Conservation (phyloP, 2,329 filamentous ascomycete genomes). For the Verticillium isaacii region DNA sequence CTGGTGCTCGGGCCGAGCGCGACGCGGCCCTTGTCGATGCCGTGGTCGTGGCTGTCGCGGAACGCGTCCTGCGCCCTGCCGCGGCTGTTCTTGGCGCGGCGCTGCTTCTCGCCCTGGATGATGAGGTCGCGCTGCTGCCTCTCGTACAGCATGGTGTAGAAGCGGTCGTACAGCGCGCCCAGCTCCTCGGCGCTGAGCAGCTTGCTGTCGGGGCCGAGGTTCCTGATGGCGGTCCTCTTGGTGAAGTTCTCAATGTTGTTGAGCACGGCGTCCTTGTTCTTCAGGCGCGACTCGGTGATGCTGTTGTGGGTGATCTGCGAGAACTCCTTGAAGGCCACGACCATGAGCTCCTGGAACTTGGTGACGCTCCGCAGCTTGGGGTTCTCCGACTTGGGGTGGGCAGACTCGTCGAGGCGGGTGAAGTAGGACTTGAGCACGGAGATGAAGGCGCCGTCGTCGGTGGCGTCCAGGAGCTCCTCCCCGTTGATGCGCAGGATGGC, state of each 20-base stretch:
- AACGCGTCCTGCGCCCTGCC: conserved; percentile 36
- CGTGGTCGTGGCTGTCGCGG: conserved; percentile 37
- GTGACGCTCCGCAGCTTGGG: conserved; percentile 91
- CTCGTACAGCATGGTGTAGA: conserved; percentile 89
- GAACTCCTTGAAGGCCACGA: conserved; percentile 98
- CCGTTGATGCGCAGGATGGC: conserved; percentile 98
- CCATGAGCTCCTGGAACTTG: conserved; percentile 96
- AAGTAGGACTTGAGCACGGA: conserved; percentile 96
- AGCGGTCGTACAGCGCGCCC: conserved; percentile 86
- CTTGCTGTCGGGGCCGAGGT: conserved; percentile 94
- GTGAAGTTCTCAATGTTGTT: conserved; percentile 97
- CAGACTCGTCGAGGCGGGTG: conserved; percentile 85
- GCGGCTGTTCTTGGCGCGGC: conserved; percentile 57
- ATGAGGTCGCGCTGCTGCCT: conserved; percentile 77
- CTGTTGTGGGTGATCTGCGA: conserved; percentile 90
- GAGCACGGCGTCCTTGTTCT: conserved; percentile 90
- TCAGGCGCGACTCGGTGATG: conserved; percentile 81
- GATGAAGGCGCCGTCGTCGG: conserved; percentile 95
- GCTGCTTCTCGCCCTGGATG: conserved; percentile 70
- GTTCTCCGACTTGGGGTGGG: conserved; percentile 92
- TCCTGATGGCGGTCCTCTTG: conserved; percentile 92
- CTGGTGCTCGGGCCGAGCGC: conserved; percentile 85
- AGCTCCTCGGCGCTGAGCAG: conserved; percentile 80
- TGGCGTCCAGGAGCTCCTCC: conserved; percentile 87
- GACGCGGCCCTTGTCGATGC: conserved; percentile 78